Evolutionary conservation across 306 rosid genomes (phyloP), one percentile per base, ranked within the genome.

Genomic region (Echinosophora koreensis): DNA sequence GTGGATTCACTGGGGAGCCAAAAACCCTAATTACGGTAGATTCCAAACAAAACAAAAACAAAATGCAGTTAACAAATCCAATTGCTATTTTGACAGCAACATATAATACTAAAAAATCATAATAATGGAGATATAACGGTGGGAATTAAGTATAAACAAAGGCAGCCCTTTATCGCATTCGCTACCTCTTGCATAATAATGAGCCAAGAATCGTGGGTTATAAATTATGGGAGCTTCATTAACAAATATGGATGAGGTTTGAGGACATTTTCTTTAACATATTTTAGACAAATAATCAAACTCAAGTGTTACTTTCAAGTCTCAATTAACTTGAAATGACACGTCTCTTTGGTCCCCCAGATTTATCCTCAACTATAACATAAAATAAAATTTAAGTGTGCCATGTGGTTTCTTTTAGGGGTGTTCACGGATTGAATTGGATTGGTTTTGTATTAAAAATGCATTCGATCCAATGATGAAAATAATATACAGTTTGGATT

Each of bases 321-420:
- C 12, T 2, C 56, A 22, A 5, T 16, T 51, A 65, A 3, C 16
- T 38, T 67, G 8, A 42, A 49, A 42, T 54, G 11, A 15, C 14
- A 41, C 3, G 13, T 66, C 66, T 56, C 30, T 52, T 66, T 66
- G 8, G 72, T 44, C 12, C 38, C 58, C 41, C 15, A 41, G 15
- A 11, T 30, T 66, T 7, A 66, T 63, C 74, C 22, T 41, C 35
- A 64, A 22, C 7, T 9, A n/a, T 17, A 4, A 30, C 12, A 17
- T 18, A 4, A 30, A 11, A 17, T 18, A 41, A 28, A 37, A 6
- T 22, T n/a, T 13, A 66, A 66, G 46, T 8, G n/a, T 22, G 42
- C 57, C 81, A 66, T 32, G 67, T 67, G 75, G 39, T 27, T 14
- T 12, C 6, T 47, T 47, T 47, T 47, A n/a, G n/a, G n/a, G n/a